Evolutionary conservation across 2,329 filamentous ascomycete species (phyloP), one percentile per base, ranked within the genome.

Genomic region (Fusarium equiseti): DNA sequence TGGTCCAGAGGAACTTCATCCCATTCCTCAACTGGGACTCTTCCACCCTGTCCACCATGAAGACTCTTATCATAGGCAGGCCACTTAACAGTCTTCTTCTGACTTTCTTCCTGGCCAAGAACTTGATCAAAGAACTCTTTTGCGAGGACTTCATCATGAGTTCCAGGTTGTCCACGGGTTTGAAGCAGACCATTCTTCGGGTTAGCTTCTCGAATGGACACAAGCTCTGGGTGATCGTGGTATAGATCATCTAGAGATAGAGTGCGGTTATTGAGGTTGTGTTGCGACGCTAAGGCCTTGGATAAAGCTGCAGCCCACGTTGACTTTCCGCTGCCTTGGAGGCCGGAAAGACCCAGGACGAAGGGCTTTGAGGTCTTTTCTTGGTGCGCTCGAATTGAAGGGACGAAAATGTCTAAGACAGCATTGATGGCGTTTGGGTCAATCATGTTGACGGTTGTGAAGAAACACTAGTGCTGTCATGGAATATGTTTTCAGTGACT

Each of bases 251-350:
- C 71, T 3, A 76, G 4, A 2, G 74, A 75, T 2, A 76, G 0
- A 0, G 66, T 71, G 2, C 68, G 62, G 4, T 70, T 71, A 15
- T 65, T 72, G 29, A 76, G 52, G 6, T 53, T 44, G 29, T 76
- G 59, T n/a, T 70, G 56, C 3, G 11, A 51, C 9, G 51, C 48
- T 32, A 76, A 50, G 6, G 59, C 50, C 8, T 61, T n/a, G 1
- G 73, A 72, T 1, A 76, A 52, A 38, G 71, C 72, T 27, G 51
- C 58, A 13, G 74, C 74, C 74, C 74, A 76, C 61, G 74, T 76
- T 13, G 74, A 76, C 20, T 76, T 76, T 3, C 74, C 74, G 27
- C 74, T 76, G 12, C 74, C 74, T 51, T 76, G 74, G 3, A 76
- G 56, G 0, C 74, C 74, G 3, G 74, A 76, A 22, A 76, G 50